Evolutionary conservation across 2,329 filamentous ascomycete species (phyloP).

Genomic region (Dothiorella sarmentorum): DNA sequence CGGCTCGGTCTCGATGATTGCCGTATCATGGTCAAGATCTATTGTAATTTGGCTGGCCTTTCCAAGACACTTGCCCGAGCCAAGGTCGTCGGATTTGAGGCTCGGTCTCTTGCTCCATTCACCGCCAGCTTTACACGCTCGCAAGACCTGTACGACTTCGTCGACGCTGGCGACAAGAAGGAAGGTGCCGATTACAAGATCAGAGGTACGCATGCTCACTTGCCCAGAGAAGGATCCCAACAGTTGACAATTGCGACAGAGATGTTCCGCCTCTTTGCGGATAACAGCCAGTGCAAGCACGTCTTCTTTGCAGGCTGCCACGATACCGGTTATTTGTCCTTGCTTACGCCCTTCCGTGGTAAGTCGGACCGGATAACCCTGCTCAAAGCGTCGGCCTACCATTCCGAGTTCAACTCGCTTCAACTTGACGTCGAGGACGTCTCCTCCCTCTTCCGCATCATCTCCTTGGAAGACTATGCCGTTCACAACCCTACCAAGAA

Average conservation of each 20-base stretch:
- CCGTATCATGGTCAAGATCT: conserved; percentile 54
- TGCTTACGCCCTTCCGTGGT: conserved; percentile 52
- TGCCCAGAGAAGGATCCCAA: not conserved
- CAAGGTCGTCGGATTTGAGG: conserved; percentile 52
- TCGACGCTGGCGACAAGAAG: conserved; percentile 59
- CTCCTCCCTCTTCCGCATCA: conserved; percentile 45
- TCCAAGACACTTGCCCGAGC: conserved; percentile 50
- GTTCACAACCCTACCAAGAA: conserved; percentile 16
- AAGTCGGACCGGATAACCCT: conserved; percentile 54
- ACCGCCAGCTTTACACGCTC: conserved; percentile 56
- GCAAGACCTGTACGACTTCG: conserved; percentile 58
- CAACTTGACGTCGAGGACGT: conserved; percentile 52
- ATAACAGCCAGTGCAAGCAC: conserved; percentile 60
- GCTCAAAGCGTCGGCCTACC: conserved; percentile 49
- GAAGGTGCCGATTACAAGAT: conserved; percentile 58
- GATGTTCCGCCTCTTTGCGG: conserved; percentile 50
- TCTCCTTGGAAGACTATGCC: not conserved
- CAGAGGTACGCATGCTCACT: conserved; percentile 38
- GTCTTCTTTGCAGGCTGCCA: conserved; percentile 63
- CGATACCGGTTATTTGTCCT: conserved; percentile 55
- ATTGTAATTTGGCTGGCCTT: conserved; percentile 54
- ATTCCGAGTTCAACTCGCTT: conserved; percentile 52
- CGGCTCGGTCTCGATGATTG: conserved; percentile 44
- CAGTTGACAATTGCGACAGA: conserved; percentile 23
- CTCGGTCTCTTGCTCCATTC: conserved; percentile 55